Conservation (phyloP, 2,329 filamentous ascomycete genomes). For the Zymoseptoria brevis region DNA sequence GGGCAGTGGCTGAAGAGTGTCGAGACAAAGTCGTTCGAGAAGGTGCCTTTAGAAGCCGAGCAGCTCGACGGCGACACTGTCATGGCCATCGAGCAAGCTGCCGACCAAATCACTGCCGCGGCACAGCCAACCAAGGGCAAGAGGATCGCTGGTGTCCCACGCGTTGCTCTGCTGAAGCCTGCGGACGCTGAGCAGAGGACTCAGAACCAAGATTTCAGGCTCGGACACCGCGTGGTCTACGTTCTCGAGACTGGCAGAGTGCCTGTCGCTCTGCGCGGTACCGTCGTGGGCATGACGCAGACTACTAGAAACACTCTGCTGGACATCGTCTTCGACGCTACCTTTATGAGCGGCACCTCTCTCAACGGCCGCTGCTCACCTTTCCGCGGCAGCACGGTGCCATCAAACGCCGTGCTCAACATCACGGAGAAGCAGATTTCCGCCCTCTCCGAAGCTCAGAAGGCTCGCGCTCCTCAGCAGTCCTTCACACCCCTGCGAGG, state of each 20-base stretch:
- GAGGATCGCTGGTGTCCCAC: conserved; percentile 72
- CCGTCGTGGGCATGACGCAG: conserved; percentile 87
- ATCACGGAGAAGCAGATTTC: conserved; percentile 74
- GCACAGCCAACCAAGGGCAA: conserved; percentile 48
- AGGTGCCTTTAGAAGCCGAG: conserved; percentile 91
- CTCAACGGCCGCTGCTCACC: conserved; percentile 82
- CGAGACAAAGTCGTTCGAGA: conserved; percentile 85
- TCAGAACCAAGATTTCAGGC: conserved; percentile 69
- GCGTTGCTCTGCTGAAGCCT: conserved; percentile 84
- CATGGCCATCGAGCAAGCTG: conserved; percentile 66
- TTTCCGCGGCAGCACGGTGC: conserved; percentile 89
- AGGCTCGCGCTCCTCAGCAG: conserved; percentile 20
- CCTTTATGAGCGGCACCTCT: conserved; percentile 95
- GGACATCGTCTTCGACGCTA: conserved; percentile 86
- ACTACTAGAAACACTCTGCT: conserved; percentile 75
- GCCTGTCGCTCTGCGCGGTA: conserved; percentile 83
- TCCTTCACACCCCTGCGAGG: conserved; percentile 21
- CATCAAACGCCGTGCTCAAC: conserved; percentile 82
- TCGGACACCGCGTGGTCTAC: conserved; percentile 90
- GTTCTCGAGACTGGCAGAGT: conserved; percentile 89
- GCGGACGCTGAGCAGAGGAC: conserved; percentile 89
- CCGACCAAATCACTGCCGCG: conserved; percentile 52
- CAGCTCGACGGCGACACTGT: conserved; percentile 91
- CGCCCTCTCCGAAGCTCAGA: conserved; percentile 40
- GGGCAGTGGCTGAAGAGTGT: conserved; percentile 85